Conservation (phyloP, 148 eudicot species). For the Arbutus unedo region DNA sequence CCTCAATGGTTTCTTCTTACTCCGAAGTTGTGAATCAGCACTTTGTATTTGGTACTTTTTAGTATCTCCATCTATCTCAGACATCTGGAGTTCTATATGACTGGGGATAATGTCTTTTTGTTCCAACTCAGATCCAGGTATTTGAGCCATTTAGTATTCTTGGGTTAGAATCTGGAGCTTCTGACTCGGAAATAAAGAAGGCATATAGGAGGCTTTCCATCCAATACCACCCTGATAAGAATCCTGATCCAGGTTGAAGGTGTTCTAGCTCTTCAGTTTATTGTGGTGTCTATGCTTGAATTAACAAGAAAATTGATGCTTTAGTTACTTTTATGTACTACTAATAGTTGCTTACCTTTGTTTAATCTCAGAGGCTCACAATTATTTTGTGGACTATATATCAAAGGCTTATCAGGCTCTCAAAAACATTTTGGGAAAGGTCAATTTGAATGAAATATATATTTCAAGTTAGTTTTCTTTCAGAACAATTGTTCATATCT, state of each 20-base stretch:
- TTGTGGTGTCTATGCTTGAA: background rate
- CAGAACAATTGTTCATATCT: background rate
- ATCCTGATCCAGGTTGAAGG: conserved; percentile 93
- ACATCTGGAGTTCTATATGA: background rate
- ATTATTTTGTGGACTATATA: conserved; percentile 80
- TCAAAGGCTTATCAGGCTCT: conserved; percentile 96
- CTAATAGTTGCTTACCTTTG: conserved; percentile 14
- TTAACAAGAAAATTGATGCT: background rate
- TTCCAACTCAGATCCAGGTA: conserved; percentile 50
- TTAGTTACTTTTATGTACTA: background rate
- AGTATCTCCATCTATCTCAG: background rate
- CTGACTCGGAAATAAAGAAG: conserved; percentile 85
- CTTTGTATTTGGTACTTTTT: background rate
- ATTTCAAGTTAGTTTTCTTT: conserved; percentile 7
- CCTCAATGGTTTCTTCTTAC: conserved; percentile 5
- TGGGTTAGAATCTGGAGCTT: conserved; percentile 85
- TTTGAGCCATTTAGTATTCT: conserved; percentile 94
- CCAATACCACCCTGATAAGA: conserved; percentile 97
- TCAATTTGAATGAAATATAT: background rate
- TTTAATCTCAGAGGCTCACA: conserved; percentile 66
- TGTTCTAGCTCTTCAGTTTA: conserved; percentile 18
- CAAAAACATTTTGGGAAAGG: conserved; percentile 12
- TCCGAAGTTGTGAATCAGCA: background rate
- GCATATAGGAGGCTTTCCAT: conserved; percentile 89
- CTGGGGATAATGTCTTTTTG: background rate